Evolutionary conservation across 2,329 filamentous ascomycete species (phyloP).

Genomic region (Monosporascus sp.): DNA sequence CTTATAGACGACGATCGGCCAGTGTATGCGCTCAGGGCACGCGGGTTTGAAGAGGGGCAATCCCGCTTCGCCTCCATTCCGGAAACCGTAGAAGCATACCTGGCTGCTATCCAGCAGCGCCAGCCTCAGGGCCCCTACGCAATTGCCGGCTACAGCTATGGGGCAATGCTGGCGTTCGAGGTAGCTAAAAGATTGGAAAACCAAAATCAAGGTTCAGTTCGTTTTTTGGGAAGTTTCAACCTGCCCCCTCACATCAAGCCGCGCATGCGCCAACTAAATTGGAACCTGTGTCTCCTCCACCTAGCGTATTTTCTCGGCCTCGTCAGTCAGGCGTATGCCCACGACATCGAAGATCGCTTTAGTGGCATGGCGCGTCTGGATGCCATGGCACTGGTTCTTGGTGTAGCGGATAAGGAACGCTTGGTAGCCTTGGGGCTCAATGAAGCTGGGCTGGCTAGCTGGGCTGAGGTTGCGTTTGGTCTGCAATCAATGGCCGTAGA

Average conservation of each 20-base stretch:
- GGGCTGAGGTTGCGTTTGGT: constrained; percentile 31
- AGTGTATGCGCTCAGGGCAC: constrained; percentile 41
- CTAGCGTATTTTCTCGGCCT: constrained; percentile 36
- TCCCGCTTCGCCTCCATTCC: constrained; percentile 30
- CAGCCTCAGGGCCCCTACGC: constrained; percentile 49
- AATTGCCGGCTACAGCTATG: constrained; percentile 47
- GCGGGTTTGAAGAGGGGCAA: constrained; percentile 37
- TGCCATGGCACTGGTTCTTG: constrained; percentile 19
- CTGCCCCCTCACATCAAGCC: constrained; percentile 43
- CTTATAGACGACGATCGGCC: constrained; percentile 35
- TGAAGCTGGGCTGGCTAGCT: constrained; percentile 22
- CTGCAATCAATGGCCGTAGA: constrained; percentile 34
- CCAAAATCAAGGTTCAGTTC: constrained; percentile 31
- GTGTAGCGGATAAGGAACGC: constrained; percentile 13
- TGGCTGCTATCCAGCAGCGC: constrained; percentile 29
- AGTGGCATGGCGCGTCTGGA: constrained; percentile 1
- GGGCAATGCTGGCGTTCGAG: constrained; percentile 47
- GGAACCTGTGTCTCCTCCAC: constrained; percentile 34
- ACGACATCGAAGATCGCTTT: constrained; percentile 11
- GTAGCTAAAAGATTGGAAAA: constrained; percentile 39
- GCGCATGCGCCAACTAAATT: constrained; percentile 35
- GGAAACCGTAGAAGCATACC: constrained; percentile 37
- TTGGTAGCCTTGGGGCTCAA: constrained; percentile 28
- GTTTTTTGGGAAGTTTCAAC: constrained; percentile 42
- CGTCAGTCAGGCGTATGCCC: constrained; percentile 25